Conservation (phyloP, 306 rosid genomes). For the Casuarina glauca region DNA sequence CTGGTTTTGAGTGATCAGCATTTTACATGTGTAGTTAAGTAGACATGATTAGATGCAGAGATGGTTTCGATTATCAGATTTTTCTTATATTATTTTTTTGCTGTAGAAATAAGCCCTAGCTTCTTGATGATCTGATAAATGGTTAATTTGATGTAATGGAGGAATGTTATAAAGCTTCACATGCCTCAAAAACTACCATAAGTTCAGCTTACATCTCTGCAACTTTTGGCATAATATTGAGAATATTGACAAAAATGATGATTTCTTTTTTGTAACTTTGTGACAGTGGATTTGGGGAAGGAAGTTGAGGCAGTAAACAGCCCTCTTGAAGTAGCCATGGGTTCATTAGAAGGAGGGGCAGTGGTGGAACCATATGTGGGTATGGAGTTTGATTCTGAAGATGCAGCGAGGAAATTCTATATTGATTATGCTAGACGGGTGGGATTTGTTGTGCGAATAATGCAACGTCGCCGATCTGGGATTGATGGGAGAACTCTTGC, state of each 20-base stretch:
- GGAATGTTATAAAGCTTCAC: background rate
- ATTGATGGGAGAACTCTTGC: constrained; percentile 90
- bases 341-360: constrained; percentile 49
- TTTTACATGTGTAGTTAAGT: background rate
- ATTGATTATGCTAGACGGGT: constrained; percentile 68
- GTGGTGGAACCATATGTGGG: constrained; percentile 73
- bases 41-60: background rate
- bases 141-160: background rate
- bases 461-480: constrained; percentile 89
- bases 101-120: no score
- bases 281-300: constrained; percentile 61
- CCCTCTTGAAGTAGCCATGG: constrained; percentile 45
- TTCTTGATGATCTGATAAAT: background rate
- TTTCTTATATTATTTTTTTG: background rate
- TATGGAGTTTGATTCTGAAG: constrained; percentile 89
- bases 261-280: constrained; percentile 31
- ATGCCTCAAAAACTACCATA: no score
- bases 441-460: constrained; percentile 77
- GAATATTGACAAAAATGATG: constrained; percentile 2
- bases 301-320: constrained; percentile 41
- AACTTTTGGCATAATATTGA: background rate
- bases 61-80: background rate
- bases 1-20: background rate
- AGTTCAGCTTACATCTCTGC: background rate
- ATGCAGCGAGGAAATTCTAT: constrained; percentile 69